Percentiles rank a stretch among this genome's conserved stretches.
These are phyloP conservation scores for Lichtheimia ramosa DNA, from an alignment of 371 early-diverging fungal species.

Conservation along the genomic window DNA sequence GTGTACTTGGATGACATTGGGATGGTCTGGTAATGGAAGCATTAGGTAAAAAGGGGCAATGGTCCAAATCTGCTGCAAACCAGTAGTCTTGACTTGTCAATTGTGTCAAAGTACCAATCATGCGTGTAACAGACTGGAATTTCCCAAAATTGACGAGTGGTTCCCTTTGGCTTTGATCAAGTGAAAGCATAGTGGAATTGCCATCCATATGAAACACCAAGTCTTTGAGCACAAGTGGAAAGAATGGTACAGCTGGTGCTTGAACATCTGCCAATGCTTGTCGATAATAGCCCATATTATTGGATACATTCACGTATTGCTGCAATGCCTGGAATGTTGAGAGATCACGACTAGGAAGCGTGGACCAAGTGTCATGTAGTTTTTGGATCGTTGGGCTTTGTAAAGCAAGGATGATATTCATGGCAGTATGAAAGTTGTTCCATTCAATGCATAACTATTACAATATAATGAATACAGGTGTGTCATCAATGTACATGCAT, in stretches of 20 bases:
- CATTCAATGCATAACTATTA: constrained; percentile 31
- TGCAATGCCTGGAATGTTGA: constrained; percentile 27
- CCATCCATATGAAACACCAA: constrained; percentile 45
- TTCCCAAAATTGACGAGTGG: constrained; percentile 37
- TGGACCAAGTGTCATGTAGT: constrained; percentile 32
- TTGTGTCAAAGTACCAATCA: constrained; percentile 14
- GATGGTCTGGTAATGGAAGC: constrained; percentile 3
- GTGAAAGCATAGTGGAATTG: constrained; percentile 20
- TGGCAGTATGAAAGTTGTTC: constrained; percentile 50
- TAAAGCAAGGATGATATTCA: constrained; percentile 47
- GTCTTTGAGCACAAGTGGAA: constrained; percentile 49
- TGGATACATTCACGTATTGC: constrained; percentile 36
- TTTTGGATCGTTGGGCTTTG: constrained; percentile 24
- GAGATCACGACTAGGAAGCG: constrained; percentile 31
- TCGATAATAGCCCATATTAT: constrained; percentile 47
- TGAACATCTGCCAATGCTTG: constrained; percentile 29
- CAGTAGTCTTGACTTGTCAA: constrained; percentile 28
- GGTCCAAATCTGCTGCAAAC: constrained; percentile 32
- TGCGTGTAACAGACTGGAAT: constrained; percentile 24
- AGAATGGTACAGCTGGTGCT: constrained; percentile 31
- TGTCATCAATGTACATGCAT: background rate
- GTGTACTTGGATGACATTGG: background rate
- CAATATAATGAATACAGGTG: background rate
- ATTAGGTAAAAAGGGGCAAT: constrained; percentile 21
- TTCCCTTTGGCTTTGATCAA: background rate